Percentiles rank a stretch among this genome's conserved stretches.
Conservation (phyloP, 2,329 filamentous ascomycete species). For the Achaetomium macrosporum region DNA sequence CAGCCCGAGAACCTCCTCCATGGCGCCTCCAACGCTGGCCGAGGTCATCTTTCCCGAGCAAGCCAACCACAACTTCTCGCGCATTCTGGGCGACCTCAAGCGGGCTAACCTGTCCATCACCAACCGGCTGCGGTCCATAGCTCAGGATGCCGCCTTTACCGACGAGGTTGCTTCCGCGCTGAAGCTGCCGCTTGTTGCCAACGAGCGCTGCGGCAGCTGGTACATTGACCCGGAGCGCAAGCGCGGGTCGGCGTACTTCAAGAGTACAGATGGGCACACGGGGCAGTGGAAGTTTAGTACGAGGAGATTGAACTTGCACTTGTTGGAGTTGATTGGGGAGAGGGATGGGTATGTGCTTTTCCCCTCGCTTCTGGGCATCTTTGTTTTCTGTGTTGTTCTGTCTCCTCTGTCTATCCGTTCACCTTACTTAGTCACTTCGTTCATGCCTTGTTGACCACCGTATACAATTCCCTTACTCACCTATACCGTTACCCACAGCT, state of each 20-base stretch:
- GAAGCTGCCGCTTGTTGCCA: constrained; percentile 70
- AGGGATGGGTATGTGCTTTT: constrained; percentile 54
- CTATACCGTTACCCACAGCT: constrained; percentile 35
- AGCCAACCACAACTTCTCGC: constrained; percentile 59
- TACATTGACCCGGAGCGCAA: constrained; percentile 68
- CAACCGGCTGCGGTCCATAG: constrained; percentile 78
- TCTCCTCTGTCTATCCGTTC: background rate
- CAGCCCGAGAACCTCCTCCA: constrained; percentile 9
- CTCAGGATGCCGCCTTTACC: constrained; percentile 71
- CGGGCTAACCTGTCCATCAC: constrained; percentile 69
- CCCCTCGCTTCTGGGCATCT: background rate
- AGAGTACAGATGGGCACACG: constrained; percentile 92
- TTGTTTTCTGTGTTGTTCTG: constrained; percentile 8
- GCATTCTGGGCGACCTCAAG: constrained; percentile 65
- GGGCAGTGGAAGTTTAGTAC: constrained; percentile 88
- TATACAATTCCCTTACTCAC: background rate
- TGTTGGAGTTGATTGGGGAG: constrained; percentile 61
- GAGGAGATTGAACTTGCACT: constrained; percentile 75
- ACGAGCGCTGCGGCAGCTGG: constrained; percentile 95
- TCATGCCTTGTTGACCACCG: background rate
- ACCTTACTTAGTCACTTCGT: background rate
- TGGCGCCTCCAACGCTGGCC: constrained; percentile 30
- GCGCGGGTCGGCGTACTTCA: constrained; percentile 81
- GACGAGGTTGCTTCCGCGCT: constrained; percentile 50
- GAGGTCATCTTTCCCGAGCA: constrained; percentile 47